phyloP scores from a whole-genome alignment of 768 basidiomycete species.

The Mycena venus region DNA sequence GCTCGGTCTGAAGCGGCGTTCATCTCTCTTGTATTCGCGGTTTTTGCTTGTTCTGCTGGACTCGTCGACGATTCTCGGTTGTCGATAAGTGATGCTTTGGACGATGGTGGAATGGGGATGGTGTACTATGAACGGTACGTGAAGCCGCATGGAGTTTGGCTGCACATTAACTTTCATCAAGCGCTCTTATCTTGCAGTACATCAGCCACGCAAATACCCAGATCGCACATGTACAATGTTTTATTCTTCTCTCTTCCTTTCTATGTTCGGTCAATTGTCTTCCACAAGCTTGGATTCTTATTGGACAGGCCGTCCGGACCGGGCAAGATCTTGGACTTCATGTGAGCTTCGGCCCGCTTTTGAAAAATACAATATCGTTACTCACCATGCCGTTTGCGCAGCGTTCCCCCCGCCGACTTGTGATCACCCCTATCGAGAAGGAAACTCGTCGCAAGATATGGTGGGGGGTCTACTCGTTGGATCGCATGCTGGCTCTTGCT shows the following conservation, averaged over 20 bases:
- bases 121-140: constrained; percentile 88
- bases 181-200: constrained; percentile 91
- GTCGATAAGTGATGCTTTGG: constrained; percentile 64
- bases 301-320: constrained; percentile 90
- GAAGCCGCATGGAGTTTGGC: constrained; percentile 11
- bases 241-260: constrained; percentile 90
- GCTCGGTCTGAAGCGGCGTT: constrained; percentile 79
- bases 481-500: constrained; percentile 92
- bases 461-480: constrained; percentile 94
- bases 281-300: constrained; percentile 93
- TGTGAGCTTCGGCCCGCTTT: constrained; percentile 62
- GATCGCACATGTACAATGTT: constrained; percentile 90
- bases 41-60: constrained; percentile 90
- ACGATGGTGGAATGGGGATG: constrained; percentile 92
- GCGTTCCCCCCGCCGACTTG: constrained; percentile 86
- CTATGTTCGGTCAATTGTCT: constrained; percentile 94
- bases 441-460: constrained; percentile 92
- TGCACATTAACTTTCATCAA: constrained; percentile 29
- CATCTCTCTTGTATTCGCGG: constrained; percentile 85
- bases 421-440: constrained; percentile 82
- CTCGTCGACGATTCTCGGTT: constrained; percentile 83
- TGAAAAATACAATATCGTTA: constrained; percentile 18
- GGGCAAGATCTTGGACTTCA: constrained; percentile 94
- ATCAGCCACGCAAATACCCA: constrained; percentile 91
- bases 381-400: constrained; percentile 45